phyloP scores from a whole-genome alignment of 164 flowering plant species.

The Houttuynia cordata region DNA sequence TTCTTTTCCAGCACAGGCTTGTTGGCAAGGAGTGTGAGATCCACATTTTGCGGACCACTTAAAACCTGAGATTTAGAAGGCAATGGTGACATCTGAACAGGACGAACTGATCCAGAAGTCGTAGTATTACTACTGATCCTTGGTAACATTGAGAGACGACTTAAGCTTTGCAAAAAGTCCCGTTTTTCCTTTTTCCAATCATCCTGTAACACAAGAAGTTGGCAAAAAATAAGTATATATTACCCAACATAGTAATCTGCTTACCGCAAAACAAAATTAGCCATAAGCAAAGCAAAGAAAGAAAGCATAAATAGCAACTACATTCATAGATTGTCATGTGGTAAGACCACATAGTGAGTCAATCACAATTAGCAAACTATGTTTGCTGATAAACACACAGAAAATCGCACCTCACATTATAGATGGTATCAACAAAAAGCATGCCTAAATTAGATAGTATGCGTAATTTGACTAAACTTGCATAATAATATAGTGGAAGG shows the following conservation, averaged over 20 bases:
- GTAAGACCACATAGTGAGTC: too few relatives aligned
- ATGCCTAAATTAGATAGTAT: too few relatives aligned
- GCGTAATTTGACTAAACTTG: too few relatives aligned
- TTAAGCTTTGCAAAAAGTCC: conserved; percentile 84
- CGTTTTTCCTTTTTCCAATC: conserved; percentile 96
- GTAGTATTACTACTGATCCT: conserved; percentile 41
- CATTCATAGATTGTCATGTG: too few relatives aligned
- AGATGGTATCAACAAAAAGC: too few relatives aligned
- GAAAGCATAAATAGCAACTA: background rate
- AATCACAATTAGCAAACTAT: too few relatives aligned
- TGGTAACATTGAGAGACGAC: conserved; percentile 72
- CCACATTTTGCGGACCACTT: conserved; percentile 38
- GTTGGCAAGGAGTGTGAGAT: conserved; percentile 34
- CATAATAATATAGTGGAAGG: too few relatives aligned
- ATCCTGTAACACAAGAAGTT: conserved; percentile 35
- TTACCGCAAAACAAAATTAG: background rate
- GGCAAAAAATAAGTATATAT: too few relatives aligned
- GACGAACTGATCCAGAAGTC: conserved; percentile 19
- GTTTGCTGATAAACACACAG: too few relatives aligned
- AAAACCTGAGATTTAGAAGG: conserved; percentile 45
- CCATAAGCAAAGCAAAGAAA: background rate
- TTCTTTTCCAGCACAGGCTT: conserved; percentile 63
- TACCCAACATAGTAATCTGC: background rate
- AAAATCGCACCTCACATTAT: too few relatives aligned
- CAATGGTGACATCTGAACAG: conserved; percentile 40